phyloP scores from a whole-genome alignment of 495 filamentous ascomycete species.

The Penicillium cataractarum region DNA sequence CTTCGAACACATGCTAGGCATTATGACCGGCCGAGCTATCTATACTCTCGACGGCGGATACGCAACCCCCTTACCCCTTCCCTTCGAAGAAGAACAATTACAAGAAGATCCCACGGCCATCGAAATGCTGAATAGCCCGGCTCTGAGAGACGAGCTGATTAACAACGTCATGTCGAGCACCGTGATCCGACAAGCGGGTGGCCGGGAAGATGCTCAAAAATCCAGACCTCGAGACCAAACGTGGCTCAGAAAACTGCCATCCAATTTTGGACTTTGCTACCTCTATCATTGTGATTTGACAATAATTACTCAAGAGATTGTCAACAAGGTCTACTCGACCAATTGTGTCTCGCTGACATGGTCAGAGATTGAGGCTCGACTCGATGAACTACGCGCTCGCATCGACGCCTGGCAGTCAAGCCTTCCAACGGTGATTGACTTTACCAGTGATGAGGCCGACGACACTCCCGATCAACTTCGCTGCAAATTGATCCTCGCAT shows the following conservation, averaged over 20 bases:
- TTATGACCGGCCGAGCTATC: conserved; percentile 63
- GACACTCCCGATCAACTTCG: conserved; percentile 40
- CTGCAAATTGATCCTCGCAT: conserved; percentile 52
- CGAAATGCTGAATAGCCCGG: conserved; percentile 32
- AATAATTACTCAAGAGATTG: conserved; percentile 57
- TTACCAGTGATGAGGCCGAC: conserved; percentile 41
- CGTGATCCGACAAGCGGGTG: conserved; percentile 30
- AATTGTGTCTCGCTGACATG: conserved; percentile 57
- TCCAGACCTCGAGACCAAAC: conserved; percentile 27
- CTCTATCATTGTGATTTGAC: conserved; percentile 53
- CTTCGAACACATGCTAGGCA: conserved; percentile 60
- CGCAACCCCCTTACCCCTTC: conserved; percentile 60
- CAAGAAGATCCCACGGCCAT: conserved; percentile 34
- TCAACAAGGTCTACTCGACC: conserved; percentile 62
- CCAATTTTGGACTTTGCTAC: conserved; percentile 51
- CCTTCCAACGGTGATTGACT: conserved; percentile 57
- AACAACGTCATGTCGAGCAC: conserved; percentile 40
- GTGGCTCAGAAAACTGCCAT: conserved; percentile 37
- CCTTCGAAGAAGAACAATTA: conserved; percentile 58
- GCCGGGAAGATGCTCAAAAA: conserved; percentile 24
- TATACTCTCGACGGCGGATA: conserved; percentile 54
- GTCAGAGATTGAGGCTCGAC: conserved; percentile 61
- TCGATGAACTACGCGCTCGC: conserved; percentile 52
- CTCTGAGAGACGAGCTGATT: conserved; percentile 37
- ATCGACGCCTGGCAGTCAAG: conserved; percentile 58